A percentile compares a stretch with the other conserved stretches of the same genome.
These are phyloP conservation scores for Golubevia sp. DNA, from an alignment of 1,284 basidiomycete genomes.

Conservation along the genomic window DNA sequence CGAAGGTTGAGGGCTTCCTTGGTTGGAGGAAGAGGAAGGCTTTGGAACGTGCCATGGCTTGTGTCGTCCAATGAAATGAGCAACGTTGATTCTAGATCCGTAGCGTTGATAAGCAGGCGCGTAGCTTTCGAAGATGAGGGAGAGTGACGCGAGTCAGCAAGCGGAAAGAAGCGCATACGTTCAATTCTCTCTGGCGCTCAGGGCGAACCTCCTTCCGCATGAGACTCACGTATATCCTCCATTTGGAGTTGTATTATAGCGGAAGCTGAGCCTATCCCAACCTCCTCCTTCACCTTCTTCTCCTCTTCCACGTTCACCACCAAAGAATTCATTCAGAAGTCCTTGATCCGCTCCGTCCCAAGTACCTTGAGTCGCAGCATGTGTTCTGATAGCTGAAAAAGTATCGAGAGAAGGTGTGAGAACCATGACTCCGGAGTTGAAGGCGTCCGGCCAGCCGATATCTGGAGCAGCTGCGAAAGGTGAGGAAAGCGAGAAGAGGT, in stretches of 20 bases:
- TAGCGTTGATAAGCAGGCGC: constrained; percentile 93
- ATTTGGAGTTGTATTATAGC: constrained; percentile 95
- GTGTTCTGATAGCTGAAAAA: constrained; percentile 74
- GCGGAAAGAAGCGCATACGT: not conserved
- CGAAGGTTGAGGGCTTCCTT: not conserved
- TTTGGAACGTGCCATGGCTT: constrained; percentile 78
- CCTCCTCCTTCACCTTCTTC: constrained; percentile 66
- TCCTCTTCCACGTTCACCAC: constrained; percentile 64
- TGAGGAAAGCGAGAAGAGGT: constrained; percentile 29
- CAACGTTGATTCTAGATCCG: constrained; percentile 80
- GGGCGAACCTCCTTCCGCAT: not conserved
- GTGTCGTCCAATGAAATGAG: constrained; percentile 91
- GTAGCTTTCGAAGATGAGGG: constrained; percentile 66
- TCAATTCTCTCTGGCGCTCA: not conserved
- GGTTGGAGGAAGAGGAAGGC: too few species aligned
- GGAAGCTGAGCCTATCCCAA: constrained; percentile 82
- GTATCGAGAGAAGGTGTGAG: constrained; percentile 79
- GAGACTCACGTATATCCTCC: constrained; percentile 86
- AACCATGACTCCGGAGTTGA: constrained; percentile 95
- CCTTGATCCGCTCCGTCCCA: constrained; percentile 99
- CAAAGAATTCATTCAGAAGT: constrained; percentile 86
- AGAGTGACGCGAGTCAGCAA: not conserved
- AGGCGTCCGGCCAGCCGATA: constrained; percentile 97
- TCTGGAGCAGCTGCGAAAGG: constrained; percentile 84
- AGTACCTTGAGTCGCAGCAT: constrained; percentile 77